These are phyloP conservation scores for Areca catechu DNA, from an alignment of 176 grass and related monocot genomes.

Conservation along the genomic window DNA sequence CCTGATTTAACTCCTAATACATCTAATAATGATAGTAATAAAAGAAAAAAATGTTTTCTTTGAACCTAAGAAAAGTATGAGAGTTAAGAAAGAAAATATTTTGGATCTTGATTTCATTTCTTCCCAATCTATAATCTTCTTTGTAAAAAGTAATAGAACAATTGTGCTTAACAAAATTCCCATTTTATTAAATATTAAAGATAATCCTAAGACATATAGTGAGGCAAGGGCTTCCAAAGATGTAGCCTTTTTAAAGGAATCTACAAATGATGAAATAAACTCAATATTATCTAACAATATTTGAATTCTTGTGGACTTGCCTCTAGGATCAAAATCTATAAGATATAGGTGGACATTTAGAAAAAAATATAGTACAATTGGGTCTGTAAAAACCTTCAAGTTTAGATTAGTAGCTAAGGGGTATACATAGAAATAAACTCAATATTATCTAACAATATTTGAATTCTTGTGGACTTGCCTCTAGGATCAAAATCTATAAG, in stretches of 20 bases:
- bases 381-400: not conserved
- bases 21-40: too few relatives aligned
- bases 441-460: not conserved
- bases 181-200: not conserved
- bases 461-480: not conserved
- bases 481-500: too few relatives aligned
- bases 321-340: not conserved
- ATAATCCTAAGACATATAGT: not conserved
- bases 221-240: not conserved
- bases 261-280: not conserved
- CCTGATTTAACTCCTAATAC: too few relatives aligned
- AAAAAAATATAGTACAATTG: not conserved
- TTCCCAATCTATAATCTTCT: not conserved
- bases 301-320: not conserved
- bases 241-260: not conserved
- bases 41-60: not conserved
- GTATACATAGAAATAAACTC: not conserved
- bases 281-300: not conserved
- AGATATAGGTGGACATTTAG: not conserved
- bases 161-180: not conserved
- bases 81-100: not conserved
- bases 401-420: not conserved
- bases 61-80: not conserved
- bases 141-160: not conserved
- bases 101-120: too few relatives aligned